Percentiles rank a stretch among this genome's conserved stretches.
Conservation (phyloP, 768 basidiomycete species). For the Filobasidium floriforme region DNA sequence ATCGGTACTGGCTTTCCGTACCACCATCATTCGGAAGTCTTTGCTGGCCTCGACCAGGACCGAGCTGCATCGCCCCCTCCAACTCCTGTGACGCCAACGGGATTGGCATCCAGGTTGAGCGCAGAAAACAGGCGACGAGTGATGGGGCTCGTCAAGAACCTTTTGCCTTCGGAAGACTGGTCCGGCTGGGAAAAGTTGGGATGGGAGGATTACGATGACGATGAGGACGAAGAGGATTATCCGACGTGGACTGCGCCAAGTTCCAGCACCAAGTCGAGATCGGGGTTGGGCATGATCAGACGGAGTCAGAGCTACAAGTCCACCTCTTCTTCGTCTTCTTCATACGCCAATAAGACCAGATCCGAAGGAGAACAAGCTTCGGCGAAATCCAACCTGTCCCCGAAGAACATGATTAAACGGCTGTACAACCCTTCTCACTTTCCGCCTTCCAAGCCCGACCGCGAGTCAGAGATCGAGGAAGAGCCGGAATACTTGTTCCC, state of each 20-base stretch:
- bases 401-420: background rate
- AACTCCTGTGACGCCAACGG: background rate
- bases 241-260: background rate
- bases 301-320: background rate
- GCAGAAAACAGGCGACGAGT: conserved; percentile 27
- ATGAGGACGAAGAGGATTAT: conserved; percentile 29
- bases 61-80: background rate
- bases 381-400: background rate
- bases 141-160: conserved; percentile 33
- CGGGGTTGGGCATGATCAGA: background rate
- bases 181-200: conserved; percentile 43
- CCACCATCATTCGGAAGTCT: too few relatives aligned
- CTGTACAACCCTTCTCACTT: background rate
- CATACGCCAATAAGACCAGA: too few relatives aligned
- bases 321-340: background rate
- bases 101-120: background rate
- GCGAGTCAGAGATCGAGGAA: conserved; percentile 29
- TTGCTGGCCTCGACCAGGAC: too few relatives aligned
- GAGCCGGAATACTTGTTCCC: conserved; percentile 44
- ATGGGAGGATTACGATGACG: conserved; percentile 35
- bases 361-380: background rate
- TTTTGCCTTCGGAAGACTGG: conserved; percentile 44
- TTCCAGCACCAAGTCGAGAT: background rate
- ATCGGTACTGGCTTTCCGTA: background rate
- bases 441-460: background rate